Conservation (phyloP, 2,329 filamentous ascomycete genomes). For the Cladosporium sp. region DNA sequence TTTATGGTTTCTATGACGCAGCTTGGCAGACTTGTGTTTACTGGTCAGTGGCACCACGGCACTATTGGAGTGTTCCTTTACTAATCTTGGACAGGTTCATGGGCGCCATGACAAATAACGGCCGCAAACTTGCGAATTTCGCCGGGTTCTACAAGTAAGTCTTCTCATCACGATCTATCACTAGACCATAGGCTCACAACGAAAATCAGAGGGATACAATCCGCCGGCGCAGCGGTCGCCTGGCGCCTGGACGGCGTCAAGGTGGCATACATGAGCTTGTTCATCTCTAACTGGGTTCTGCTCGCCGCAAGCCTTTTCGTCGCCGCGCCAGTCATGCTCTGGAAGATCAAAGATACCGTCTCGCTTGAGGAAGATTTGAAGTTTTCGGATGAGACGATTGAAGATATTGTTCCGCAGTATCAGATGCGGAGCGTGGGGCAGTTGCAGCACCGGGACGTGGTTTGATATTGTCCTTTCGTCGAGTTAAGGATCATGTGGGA, state of each 20-base stretch:
- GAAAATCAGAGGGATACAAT: slow-evolving; percentile 66
- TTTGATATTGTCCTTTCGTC: not conserved
- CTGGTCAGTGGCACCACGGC: not conserved
- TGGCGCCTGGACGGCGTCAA: slow-evolving; percentile 66
- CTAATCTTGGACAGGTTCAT: slow-evolving; percentile 62
- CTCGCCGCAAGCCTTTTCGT: slow-evolving; percentile 70
- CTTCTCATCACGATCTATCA: slow-evolving; percentile 58
- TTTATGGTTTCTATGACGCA: slow-evolving; percentile 75
- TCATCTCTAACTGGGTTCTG: slow-evolving; percentile 74
- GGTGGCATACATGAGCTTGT: slow-evolving; percentile 69
- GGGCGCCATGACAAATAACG: slow-evolving; percentile 89
- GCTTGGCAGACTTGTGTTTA: slow-evolving; percentile 18
- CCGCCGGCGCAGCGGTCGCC: slow-evolving; percentile 74
- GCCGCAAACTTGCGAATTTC: slow-evolving; percentile 87
- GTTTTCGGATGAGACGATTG: slow-evolving; percentile 79
- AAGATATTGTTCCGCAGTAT: slow-evolving; percentile 57
- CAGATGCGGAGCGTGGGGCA: slow-evolving; percentile 2
- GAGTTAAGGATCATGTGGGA: not conserved
- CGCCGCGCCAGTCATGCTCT: slow-evolving; percentile 75
- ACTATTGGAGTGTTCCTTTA: not conserved
- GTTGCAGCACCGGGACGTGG: not conserved
- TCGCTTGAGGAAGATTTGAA: slow-evolving; percentile 76
- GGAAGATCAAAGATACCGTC: slow-evolving; percentile 78
- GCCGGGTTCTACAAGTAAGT: slow-evolving; percentile 89
- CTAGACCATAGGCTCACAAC: not conserved